Base-by-base conservation (phyloP, 306 rosid species). In the Rubus idaeus region DNA sequence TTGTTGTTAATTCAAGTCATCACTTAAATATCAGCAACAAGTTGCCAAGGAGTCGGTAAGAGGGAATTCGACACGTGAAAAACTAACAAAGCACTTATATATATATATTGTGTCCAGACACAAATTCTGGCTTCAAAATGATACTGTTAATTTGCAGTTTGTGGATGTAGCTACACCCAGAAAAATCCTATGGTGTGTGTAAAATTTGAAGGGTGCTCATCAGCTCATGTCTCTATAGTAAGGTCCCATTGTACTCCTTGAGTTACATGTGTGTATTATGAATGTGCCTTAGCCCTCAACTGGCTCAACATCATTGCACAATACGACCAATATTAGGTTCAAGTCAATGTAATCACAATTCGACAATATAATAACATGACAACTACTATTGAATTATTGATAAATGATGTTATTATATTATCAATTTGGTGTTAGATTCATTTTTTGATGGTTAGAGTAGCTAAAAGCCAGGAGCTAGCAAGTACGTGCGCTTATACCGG, bases 21-120 rank as follows among this genome's bases (percentile, higher is more conserved):
- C 45, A 6, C 35, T 55, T 3, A 13, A 39, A 20, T 73, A 21
- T 8, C 40, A 21, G 67, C 13, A 14, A 39, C 26, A 39, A 63
- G 45, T 60, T 37, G 69, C 46, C 76, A 55, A 56, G 41, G 41
- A 20, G 67, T 73, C 67, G 77, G 77, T 16, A 41, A 41, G 20
- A 42, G 16, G 18, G 8, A 40, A 39, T 56, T 56, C 21, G 42
- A 14, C 77, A 41, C 41, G 77, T 73, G 77, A 7, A 53, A n/a
- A 72, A 41, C 49, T 18, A 53, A 13, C 75, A 40, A 41, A 8
- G 45, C 53, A 56, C 40, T 41, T 41, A 13, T 50, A 50, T 14
- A 12, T 50, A 17, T 18, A 10, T 23, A 23, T 23, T 23, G 26
- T 51, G 64, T 37, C 46, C 17, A 21, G 30, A 14, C 44, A 63